These are phyloP conservation scores for Candida orba DNA, from an alignment of 805 yeast genomes.

Conservation along the genomic window DNA sequence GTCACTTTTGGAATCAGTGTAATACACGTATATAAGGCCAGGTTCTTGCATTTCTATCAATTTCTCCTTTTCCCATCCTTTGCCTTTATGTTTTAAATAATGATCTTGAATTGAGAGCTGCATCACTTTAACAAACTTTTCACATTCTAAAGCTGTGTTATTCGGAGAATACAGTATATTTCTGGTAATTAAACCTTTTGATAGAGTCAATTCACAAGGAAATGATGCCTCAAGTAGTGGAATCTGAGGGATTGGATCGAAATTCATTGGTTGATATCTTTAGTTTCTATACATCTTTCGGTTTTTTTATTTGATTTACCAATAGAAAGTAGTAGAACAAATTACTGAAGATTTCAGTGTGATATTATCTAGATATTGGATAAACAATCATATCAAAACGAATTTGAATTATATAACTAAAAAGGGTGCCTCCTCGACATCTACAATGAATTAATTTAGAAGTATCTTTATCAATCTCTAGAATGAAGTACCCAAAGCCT, in stretches of 20 bases:
- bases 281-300: no score
- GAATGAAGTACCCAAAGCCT: no score
- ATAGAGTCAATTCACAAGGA: background rate
- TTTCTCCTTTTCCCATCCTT: slow-evolving; percentile 27
- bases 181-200: background rate
- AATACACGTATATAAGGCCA: slow-evolving; percentile 13
- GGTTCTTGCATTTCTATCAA: slow-evolving; percentile 36
- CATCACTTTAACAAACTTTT: slow-evolving; percentile 7
- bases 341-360: no score
- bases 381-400: no score
- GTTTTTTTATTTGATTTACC: no score
- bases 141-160: background rate
- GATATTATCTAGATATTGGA: no score
- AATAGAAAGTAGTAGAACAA: no score
- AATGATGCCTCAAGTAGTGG: slow-evolving; percentile 2
- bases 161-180: slow-evolving; percentile 1
- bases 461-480: no score
- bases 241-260: slow-evolving; percentile 5
- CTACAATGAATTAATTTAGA: no score
- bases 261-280: slow-evolving; percentile 1
- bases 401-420: no score
- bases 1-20: slow-evolving; percentile 3
- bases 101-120: slow-evolving; percentile 13
- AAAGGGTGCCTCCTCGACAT: no score
- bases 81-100: slow-evolving; percentile 13